Evolutionary conservation across 176 grass and related monocot genomes (phyloP), one percentile per base, ranked within the genome.

Genomic region (Paspalum notatum): DNA sequence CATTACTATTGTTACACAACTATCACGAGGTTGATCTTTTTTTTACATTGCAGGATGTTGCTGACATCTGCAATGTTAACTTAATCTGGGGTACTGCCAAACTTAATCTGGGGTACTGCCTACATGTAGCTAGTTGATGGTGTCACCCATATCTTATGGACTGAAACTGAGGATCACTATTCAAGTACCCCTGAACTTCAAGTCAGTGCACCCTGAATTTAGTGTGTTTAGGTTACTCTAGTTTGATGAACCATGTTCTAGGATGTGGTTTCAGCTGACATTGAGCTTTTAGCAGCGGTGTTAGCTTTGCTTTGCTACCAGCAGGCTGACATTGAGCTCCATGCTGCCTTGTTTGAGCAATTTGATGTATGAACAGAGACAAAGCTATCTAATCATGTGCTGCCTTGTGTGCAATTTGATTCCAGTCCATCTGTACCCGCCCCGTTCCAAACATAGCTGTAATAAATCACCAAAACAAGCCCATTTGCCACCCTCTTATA

Each of bases 221-320:
- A 12, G 5, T 48, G 40, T 62, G 44, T 76, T 50, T 89, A 57
- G 63, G 45, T 48, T 67, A 48, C 61, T 71, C 9, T 61, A 54
- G 54, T 84, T 46, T 58, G 77, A 50, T 42, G 69, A 75, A 46
- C 75, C 4, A 3, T 52, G 45, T 53, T 68, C 70, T 75, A 15
- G 59, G 6, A 32, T 51, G 61, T 18, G 6, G 0, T 21, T 74
- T 51, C 12, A 38, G 26, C 41, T 49, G 67, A 87, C 70, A 71
- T 18, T 7, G 9, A 45, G 44, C 21, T 51, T 20, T 41, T 3
- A 61, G 18, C 12, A 40, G 41, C 44, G 52, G 26, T 78, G 40
- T 74, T 79, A 49, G 45, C 16, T 66, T 53, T 58, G 45, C 16
- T 66, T 53, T 58, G 26, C 80, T 52, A 17, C 51, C 22, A 50